Conservation (phyloP, 176 grass and related monocot species). For the Eragrostis nindensis region DNA sequence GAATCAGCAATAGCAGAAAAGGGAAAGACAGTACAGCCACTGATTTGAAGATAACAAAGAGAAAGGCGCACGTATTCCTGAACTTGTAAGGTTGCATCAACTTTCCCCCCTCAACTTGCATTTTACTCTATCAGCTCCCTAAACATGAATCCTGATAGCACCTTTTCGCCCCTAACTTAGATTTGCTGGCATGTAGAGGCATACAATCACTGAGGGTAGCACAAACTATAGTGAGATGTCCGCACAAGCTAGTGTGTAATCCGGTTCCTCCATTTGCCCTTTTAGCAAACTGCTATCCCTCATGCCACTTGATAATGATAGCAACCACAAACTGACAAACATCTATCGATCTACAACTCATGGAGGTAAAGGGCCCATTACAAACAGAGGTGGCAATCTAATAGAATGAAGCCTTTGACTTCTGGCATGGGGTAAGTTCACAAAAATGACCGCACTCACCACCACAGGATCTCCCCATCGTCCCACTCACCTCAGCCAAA, state of each 20-base stretch:
- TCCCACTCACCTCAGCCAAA: too few relatives aligned
- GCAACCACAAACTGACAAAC: neutral
- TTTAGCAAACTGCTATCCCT: neutral
- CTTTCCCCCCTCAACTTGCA: neutral
- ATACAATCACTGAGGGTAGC: neutral
- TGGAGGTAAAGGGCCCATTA: too few relatives aligned
- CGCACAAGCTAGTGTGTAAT: neutral
- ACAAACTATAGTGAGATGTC: neutral
- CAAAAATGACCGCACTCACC: too few relatives aligned
- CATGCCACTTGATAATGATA: neutral
- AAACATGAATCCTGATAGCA: neutral
- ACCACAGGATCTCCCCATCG: too few relatives aligned
- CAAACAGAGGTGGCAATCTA: too few relatives aligned
- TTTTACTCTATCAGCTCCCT: neutral
- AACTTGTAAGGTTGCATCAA: neutral
- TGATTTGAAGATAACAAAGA: neutral
- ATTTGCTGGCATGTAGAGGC: neutral
- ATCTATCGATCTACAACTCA: neutral
- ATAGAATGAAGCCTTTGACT: too few relatives aligned
- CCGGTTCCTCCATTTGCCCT: neutral
- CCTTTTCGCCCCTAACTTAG: neutral
- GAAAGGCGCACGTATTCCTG: neutral
- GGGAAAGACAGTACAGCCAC: neutral
- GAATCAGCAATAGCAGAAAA: slow-evolving; percentile 8
- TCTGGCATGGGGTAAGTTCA: too few relatives aligned